These are phyloP conservation scores for Phytophthora boehmeriae DNA, from an alignment of 352 stramenopile species.

Conservation along the genomic window DNA sequence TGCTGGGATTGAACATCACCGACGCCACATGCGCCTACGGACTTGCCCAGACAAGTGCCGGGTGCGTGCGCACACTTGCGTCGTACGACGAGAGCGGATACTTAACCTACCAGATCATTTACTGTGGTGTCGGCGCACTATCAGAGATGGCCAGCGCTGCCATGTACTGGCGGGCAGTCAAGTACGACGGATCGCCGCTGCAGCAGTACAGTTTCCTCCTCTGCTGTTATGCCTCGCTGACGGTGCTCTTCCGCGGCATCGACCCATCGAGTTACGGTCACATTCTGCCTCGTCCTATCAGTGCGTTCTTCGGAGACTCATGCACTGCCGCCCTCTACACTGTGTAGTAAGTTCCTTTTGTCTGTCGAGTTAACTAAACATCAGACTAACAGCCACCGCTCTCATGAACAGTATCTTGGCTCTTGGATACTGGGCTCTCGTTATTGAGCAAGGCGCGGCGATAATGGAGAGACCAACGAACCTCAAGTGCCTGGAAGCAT, in stretches of 20 bases:
- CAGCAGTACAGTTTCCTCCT: conserved; percentile 37
- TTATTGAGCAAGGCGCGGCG: conserved; percentile 38
- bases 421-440: conserved; percentile 36
- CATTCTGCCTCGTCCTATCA: conserved; percentile 31
- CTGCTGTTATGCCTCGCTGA: conserved; percentile 38
- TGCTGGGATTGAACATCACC: conserved; percentile 31
- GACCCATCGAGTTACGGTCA: conserved; percentile 40
- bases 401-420: conserved; percentile 30
- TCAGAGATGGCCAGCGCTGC: conserved; percentile 20
- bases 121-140: conserved; percentile 27
- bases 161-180: conserved; percentile 30
- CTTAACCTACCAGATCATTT: conserved; percentile 28
- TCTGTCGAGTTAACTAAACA: not conserved
- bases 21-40: conserved; percentile 28
- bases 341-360: conserved; percentile 34
- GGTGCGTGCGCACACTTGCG: conserved; percentile 30
- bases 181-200: conserved; percentile 24
- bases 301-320: conserved; percentile 31
- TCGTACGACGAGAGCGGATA: conserved; percentile 30
- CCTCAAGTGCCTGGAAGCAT: conserved; percentile 27
- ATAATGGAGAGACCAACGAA: conserved; percentile 15
- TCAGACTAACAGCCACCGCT: conserved; percentile 4
- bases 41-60: conserved; percentile 16
- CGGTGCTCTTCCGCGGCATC: conserved; percentile 30
- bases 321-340: conserved; percentile 43